Base-by-base conservation (phyloP, 495 filamentous ascomycete species). In the Penicillium roqueforti region DNA sequence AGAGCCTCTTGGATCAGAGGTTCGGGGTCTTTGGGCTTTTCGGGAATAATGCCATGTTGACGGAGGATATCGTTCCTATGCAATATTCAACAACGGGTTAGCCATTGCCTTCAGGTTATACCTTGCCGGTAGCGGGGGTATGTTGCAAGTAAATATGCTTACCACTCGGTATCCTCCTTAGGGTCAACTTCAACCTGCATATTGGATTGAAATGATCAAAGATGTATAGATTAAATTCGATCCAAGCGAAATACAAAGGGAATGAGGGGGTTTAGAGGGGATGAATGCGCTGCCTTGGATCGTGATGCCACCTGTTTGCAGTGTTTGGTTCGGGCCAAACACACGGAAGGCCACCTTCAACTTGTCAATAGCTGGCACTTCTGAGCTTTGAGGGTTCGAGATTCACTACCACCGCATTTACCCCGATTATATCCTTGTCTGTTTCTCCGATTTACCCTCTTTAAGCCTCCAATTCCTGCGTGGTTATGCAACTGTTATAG, bases 141-240 rank as follows among this genome's bases (percentile, higher is more conserved):
- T 44, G 26, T 20, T 20, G 59, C 31, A 57, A 57, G 20, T 31
- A 26, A 26, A n/a, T 34, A 14, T 18, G 53, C 66, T 50, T 76
- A 95, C 93, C 93, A 98, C 86, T 98, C 93, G 34, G 93, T 98
- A 68, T 98, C 93, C 56, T 90, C 93, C 68, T 97, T 95, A 29
- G 92, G 92, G 67, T 97, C 85, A 65, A 98, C 87, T 47, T 93
- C 90, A 46, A 97, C 95, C 56, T 76, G 85, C 89, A 93, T 95
- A 11, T 50, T 84, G 61, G 28, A 41, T 36, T 25, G 16, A 42
- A 36, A 37, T 16, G 10, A 46, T 45, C 19, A 46, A 44, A 36
- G 13, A 0, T 31, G 13, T 41, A 29, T 32, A 47, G 32, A 29
- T 13, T 4, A 44, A 59, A 39, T 31, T 20, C 45, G 57, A 43